Evolutionary conservation across 2,329 filamentous ascomycete species (phyloP).

Genomic region (Sarocladiaceae sp.): DNA sequence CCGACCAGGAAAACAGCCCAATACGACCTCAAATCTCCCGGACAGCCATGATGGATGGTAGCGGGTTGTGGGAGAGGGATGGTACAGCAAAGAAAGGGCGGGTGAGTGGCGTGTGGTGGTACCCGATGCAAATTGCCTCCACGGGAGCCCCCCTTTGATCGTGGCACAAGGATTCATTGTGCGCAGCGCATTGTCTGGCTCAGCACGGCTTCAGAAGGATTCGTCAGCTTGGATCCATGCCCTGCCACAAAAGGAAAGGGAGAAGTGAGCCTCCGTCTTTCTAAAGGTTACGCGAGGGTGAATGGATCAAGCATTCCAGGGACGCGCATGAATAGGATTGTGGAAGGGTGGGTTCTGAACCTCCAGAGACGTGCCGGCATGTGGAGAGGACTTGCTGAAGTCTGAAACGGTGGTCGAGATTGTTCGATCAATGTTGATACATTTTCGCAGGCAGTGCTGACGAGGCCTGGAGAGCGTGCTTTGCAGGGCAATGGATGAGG

Average conservation of each 20-base stretch:
- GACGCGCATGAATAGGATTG: background rate
- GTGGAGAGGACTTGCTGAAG: no score
- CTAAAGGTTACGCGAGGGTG: conserved; percentile 1
- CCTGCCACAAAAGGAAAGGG: background rate
- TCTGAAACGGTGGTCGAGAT: conserved; percentile 3
- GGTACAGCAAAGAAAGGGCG: no score
- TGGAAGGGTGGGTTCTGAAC: no score
- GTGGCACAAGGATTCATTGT: conserved; percentile 1
- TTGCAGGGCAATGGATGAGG: background rate
- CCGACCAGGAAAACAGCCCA: background rate
- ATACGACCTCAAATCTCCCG: no score
- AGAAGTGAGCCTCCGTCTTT: background rate
- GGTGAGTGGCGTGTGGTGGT: background rate
- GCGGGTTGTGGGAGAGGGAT: no score
- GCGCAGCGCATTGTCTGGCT: background rate
- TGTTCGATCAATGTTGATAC: background rate
- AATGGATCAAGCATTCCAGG: background rate
- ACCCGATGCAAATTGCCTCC: background rate
- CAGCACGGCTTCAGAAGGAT: background rate
- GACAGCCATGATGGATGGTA: no score
- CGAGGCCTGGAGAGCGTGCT: background rate
- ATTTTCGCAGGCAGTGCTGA: background rate
- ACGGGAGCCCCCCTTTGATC: background rate
- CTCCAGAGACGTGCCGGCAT: background rate
- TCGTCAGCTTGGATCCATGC: conserved; percentile 1